Base-by-base conservation (phyloP, 441 rosid species). In the Raphanus hybrid region DNA sequence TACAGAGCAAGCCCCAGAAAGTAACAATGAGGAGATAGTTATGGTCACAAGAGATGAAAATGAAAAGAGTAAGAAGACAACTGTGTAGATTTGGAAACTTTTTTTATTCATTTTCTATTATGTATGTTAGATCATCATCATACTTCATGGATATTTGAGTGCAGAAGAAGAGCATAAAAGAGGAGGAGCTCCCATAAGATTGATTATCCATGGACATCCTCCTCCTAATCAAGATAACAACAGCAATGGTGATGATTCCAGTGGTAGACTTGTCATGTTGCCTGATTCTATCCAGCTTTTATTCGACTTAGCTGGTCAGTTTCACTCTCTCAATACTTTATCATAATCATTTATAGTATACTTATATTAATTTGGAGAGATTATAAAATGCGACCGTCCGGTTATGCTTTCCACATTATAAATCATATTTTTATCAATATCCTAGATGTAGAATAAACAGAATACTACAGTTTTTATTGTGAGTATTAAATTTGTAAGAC, bases 231-330 rank as follows among this genome's bases (percentile, higher is more conserved):
- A 86, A 82, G 75, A 65, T 60, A 29, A 29, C 34, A 29, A 29
- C 34, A 29, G 2, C 26, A 23, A 23, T 23, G 26, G 26, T 23
- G 26, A 23, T 23, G 26, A 23, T 23, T 23, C 26, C 26, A 23
- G 9, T 1, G 95, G 96, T 45, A 90, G 87, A 86, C 87, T 93
- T 75, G 78, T 90, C 80, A 71, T 84, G 85, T 85, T 93, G 79
- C 95, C 96, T 6, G 75, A 85, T 62, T 81, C 96, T 63, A 80
- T 87, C 18, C 87, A 88, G 66, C 92, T 87, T 34, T 94, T 95
- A 34, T 79, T 89, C 78, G 78, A 71, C 74, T 16, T 91, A 82
- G 92, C 98, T 82, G 97, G 97, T 91, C 85, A 74, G 80, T 29
- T 85, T 78, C 62, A 5, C 3, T 57, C 23, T 50, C 34, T 60